Percentiles rank a stretch among this genome's conserved stretches.
These are phyloP conservation scores for Roridomyces roridus DNA, from an alignment of 768 basidiomycete species.

Conservation along the genomic window DNA sequence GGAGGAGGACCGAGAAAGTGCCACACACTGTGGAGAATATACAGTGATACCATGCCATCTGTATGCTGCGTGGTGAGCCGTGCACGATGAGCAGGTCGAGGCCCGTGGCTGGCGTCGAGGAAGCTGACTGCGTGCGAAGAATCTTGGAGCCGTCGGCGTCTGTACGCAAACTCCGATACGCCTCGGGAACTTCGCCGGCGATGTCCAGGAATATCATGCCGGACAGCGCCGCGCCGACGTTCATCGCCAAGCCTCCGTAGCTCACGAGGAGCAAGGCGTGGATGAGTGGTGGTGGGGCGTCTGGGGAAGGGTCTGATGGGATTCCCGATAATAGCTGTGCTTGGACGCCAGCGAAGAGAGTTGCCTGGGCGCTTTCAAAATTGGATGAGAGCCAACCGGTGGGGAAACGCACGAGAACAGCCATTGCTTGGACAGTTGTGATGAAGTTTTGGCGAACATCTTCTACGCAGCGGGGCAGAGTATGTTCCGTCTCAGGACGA, in stretches of 20 bases:
- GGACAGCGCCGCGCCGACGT: conserved; percentile 8
- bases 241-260: neutral
- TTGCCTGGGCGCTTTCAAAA: neutral
- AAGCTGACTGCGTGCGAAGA: no score
- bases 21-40: conserved; percentile 1
- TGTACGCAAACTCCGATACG: neutral
- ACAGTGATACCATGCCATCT: conserved; percentile 1
- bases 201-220: conserved; percentile 4
- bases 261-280: conserved; percentile 2
- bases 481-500: neutral
- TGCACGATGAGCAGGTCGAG: neutral
- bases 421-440: conserved; percentile 5
- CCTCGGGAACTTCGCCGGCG: neutral
- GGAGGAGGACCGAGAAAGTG: neutral
- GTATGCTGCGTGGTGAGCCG: conserved; percentile 2
- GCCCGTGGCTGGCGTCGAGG: neutral
- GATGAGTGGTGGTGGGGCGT: neutral
- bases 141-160: no score
- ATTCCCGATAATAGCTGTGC: conserved; percentile 2
- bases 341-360: conserved; percentile 8
- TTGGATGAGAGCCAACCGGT: neutral
- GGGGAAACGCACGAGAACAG: neutral
- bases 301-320: neutral
- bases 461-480: neutral
- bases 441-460: conserved; percentile 2